phyloP scores from a whole-genome alignment of 1,139 yeast genomes.

The Blastobotrys indianensis region DNA sequence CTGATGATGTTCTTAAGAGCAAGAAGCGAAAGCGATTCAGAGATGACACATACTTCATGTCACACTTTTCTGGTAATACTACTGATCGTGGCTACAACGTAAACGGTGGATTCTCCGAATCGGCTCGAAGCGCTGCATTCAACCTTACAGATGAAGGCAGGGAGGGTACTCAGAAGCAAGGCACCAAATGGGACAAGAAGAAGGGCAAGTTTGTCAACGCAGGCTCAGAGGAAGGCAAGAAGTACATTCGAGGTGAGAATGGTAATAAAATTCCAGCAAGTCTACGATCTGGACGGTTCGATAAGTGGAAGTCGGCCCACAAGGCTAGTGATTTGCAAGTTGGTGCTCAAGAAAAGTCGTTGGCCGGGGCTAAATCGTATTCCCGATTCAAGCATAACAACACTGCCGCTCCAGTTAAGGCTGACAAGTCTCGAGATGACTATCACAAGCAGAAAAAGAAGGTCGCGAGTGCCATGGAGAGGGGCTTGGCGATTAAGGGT shows the following conservation, averaged over 20 bases:
- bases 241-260: slow-evolving; percentile 88
- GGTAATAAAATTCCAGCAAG: slow-evolving; percentile 93
- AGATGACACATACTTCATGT: slow-evolving; percentile 79
- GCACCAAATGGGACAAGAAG: slow-evolving; percentile 90
- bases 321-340: slow-evolving; percentile 46
- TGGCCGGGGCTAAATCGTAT: slow-evolving; percentile 21
- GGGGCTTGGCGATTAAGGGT: slow-evolving; percentile 73
- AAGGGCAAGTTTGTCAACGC: slow-evolving; percentile 85
- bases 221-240: slow-evolving; percentile 57
- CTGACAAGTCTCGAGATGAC: slow-evolving; percentile 83
- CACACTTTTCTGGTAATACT: slow-evolving; percentile 85
- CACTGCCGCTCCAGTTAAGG: slow-evolving; percentile 65
- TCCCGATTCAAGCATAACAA: slow-evolving; percentile 64
- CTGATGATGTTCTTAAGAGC: slow-evolving; percentile 10
- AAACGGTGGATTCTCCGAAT: slow-evolving; percentile 57
- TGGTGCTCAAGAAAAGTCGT: slow-evolving; percentile 47
- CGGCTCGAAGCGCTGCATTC: slow-evolving; percentile 78
- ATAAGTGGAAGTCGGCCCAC: slow-evolving; percentile 79
- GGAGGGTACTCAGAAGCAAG: slow-evolving; percentile 52
- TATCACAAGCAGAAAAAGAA: slow-evolving; percentile 77
- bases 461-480: slow-evolving; percentile 72
- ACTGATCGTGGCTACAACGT: slow-evolving; percentile 74
- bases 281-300: slow-evolving; percentile 84
- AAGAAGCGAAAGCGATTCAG: slow-evolving; percentile 39
- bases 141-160: slow-evolving; percentile 72